Conservation (phyloP, 805 yeast species). For the Priceomyces melissophilus region DNA sequence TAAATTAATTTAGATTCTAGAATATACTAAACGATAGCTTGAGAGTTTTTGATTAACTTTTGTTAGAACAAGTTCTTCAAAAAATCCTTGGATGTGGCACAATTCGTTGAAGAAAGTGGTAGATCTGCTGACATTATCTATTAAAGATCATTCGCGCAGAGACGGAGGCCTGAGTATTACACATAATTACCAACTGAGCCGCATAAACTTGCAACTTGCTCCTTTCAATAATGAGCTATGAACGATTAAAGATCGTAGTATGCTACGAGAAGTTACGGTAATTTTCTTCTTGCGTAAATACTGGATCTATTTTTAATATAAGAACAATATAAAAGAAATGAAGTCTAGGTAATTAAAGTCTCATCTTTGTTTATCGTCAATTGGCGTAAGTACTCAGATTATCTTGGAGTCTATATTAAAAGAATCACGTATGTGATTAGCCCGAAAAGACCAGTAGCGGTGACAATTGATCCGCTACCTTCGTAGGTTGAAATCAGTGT, state of each 20-base stretch:
- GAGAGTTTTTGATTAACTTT: neutral
- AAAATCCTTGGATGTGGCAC: neutral
- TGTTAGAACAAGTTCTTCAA: constrained; percentile 2
- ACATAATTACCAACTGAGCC: too few species aligned
- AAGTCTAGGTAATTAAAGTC: neutral
- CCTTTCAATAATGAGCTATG: too few species aligned
- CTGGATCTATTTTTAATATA: too few species aligned
- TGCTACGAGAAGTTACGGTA: too few species aligned
- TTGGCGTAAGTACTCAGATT: neutral
- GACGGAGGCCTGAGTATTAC: too few species aligned
- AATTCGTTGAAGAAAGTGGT: too few species aligned
- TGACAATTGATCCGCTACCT: constrained; percentile 25
- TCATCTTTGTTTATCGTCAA: neutral
- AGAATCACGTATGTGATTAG: constrained; percentile 15
- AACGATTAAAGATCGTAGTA: too few species aligned
- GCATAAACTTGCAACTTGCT: too few species aligned
- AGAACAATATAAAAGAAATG: constrained; percentile 1
- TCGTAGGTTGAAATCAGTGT: constrained; percentile 20
- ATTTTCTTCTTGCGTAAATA: too few species aligned
- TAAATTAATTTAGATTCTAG: neutral
- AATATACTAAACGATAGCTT: neutral
- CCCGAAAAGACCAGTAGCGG: constrained; percentile 21
- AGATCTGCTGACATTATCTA: too few species aligned
- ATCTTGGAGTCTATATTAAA: constrained; percentile 6
- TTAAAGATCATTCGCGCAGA: too few species aligned